Conservation (phyloP, 2,329 filamentous ascomycete species). For the Penicillium occitanis region DNA sequence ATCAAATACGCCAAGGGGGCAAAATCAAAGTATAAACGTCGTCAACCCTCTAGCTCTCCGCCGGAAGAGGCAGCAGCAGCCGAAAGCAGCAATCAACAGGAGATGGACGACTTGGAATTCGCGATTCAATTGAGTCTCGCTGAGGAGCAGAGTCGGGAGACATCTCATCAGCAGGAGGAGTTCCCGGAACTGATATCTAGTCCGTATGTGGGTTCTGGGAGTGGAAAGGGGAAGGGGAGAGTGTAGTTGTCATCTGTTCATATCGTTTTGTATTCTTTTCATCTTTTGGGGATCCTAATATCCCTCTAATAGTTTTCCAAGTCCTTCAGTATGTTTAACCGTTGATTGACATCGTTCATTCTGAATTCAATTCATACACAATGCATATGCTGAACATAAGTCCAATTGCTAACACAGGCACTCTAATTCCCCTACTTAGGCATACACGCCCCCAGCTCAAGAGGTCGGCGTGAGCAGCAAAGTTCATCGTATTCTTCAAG, state of each 20-base stretch:
- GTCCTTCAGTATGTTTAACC: neutral
- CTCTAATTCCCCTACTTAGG: neutral
- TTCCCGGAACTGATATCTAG: slow-evolving; percentile 31
- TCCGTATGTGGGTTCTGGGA: slow-evolving; percentile 30
- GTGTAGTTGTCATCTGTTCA: slow-evolving; percentile 6
- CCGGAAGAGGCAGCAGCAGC: slow-evolving; percentile 22
- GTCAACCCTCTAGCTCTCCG: slow-evolving; percentile 21
- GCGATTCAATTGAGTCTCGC: slow-evolving; percentile 63
- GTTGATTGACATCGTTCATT: neutral
- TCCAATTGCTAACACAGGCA: neutral
- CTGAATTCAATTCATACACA: neutral
- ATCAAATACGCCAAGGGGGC: slow-evolving; percentile 38
- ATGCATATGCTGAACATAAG: neutral
- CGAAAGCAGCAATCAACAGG: slow-evolving; percentile 44
- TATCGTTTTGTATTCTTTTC: slow-evolving; percentile 1
- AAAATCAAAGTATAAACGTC: slow-evolving; percentile 23
- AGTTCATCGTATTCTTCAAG: neutral
- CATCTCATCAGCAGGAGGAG: slow-evolving; percentile 30
- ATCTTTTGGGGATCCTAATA: neutral
- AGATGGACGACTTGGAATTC: slow-evolving; percentile 60
- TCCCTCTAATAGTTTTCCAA: neutral
- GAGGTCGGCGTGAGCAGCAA: neutral
- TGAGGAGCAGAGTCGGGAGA: slow-evolving; percentile 54
- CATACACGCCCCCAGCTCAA: neutral
- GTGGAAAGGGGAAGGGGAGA: slow-evolving; percentile 37